A percentile compares a stretch with the other conserved stretches of the same genome.
phyloP scores from a whole-genome alignment of 768 basidiomycete genomes.

The Dioszegia crocea region DNA sequence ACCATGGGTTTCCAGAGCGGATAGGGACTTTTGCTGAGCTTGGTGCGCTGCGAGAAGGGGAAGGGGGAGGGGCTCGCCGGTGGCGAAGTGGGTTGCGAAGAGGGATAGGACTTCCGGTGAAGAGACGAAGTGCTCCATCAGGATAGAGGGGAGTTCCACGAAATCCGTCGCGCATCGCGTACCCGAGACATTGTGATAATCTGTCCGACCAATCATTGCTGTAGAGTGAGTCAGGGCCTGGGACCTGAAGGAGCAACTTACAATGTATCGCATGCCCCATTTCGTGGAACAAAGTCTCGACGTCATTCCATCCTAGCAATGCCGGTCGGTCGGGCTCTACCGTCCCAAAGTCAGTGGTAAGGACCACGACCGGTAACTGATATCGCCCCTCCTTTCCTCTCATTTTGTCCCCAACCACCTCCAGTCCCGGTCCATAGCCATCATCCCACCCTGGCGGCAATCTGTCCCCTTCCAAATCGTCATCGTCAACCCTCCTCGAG shows the following conservation, averaged over 20 bases:
- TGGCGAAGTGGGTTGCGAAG: slow-evolving; percentile 51
- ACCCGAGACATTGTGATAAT: slow-evolving; percentile 95
- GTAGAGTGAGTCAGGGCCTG: neutral
- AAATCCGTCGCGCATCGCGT: slow-evolving; percentile 98
- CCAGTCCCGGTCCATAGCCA: slow-evolving; percentile 34
- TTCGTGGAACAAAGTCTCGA: slow-evolving; percentile 92
- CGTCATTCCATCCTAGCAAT: slow-evolving; percentile 83
- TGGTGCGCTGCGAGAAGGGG: slow-evolving; percentile 46
- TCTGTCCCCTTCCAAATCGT: slow-evolving; percentile 68
- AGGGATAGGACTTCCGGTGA: slow-evolving; percentile 78
- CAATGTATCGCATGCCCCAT: slow-evolving; percentile 99
- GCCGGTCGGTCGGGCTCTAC: slow-evolving; percentile 61
- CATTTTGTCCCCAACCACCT: slow-evolving; percentile 54
- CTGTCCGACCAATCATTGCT: slow-evolving; percentile 98
- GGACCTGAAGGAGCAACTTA: slow-evolving; percentile 54
- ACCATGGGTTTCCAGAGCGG: slow-evolving; percentile 75
- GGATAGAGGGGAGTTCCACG: slow-evolving; percentile 92
- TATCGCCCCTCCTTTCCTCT: slow-evolving; percentile 64
- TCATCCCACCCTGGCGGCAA: slow-evolving; percentile 44
- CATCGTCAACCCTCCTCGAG: slow-evolving; percentile 84
- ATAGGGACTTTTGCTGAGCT: slow-evolving; percentile 39
- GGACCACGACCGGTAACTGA: slow-evolving; percentile 85
- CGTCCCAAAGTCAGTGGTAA: slow-evolving; percentile 78
- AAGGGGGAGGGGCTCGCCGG: slow-evolving; percentile 47
- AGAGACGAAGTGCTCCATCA: slow-evolving; percentile 96